Conservation (phyloP, 2,329 filamentous ascomycete genomes). For the Chaetomiaceae sp. region DNA sequence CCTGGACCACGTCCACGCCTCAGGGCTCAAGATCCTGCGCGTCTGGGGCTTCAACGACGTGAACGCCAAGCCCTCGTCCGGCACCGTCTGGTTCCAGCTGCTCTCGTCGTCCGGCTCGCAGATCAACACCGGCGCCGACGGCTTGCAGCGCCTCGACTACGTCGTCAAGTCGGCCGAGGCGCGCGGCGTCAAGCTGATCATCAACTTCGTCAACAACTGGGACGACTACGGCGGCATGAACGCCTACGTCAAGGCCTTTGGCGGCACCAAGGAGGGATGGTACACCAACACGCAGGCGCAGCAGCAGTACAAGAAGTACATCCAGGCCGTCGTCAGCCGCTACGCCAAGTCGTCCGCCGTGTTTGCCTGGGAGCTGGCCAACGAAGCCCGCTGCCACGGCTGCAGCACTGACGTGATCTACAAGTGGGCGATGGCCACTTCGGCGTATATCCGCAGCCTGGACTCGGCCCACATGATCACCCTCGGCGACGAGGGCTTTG, state of each 20-base stretch:
- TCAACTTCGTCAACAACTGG: slow-evolving; percentile 66
- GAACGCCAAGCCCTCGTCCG: slow-evolving; percentile 30
- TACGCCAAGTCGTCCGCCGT: slow-evolving; percentile 41
- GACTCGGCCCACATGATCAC: slow-evolving; percentile 57
- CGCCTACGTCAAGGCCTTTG: slow-evolving; percentile 51
- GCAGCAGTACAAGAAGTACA: slow-evolving; percentile 45
- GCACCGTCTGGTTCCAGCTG: slow-evolving; percentile 46
- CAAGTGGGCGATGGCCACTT: slow-evolving; percentile 52
- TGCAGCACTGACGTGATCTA: slow-evolving; percentile 53
- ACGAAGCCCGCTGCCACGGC: slow-evolving; percentile 54
- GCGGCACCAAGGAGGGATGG: slow-evolving; percentile 45
- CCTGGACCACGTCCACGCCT: slow-evolving; percentile 40
- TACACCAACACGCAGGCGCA: slow-evolving; percentile 46
- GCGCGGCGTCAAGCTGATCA: slow-evolving; percentile 56
- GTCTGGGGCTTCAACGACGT: slow-evolving; percentile 61
- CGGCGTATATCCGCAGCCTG: slow-evolving; percentile 55
- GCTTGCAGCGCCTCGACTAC: slow-evolving; percentile 58
- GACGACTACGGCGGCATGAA: slow-evolving; percentile 60
- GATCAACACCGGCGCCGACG: slow-evolving; percentile 58
- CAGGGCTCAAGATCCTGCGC: slow-evolving; percentile 52
- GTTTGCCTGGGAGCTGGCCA: slow-evolving; percentile 48
- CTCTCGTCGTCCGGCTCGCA: slow-evolving; percentile 44
- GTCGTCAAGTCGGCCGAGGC: slow-evolving; percentile 55
- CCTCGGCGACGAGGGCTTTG: slow-evolving; percentile 49
- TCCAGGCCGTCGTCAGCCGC: slow-evolving; percentile 39